Conservation (phyloP, 1,284 basidiomycete species). For the Heimioporus retisporus region DNA sequence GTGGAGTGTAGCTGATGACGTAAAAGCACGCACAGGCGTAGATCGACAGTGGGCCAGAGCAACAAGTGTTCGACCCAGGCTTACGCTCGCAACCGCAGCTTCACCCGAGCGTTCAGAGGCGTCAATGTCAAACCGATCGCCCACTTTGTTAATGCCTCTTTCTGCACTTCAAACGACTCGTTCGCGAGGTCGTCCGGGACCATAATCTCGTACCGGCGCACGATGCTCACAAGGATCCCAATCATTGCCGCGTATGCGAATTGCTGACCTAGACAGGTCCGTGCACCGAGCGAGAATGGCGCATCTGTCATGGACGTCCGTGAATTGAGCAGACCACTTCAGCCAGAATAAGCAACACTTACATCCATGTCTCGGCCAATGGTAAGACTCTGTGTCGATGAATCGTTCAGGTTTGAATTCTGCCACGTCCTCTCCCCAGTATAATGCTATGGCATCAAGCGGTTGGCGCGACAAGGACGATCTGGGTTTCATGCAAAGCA, state of each 20-base stretch:
- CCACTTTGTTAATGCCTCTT: conserved; percentile 42
- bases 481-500: neutral
- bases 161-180: conserved; percentile 38
- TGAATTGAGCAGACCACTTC: neutral
- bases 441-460: conserved; percentile 33
- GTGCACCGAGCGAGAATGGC: conserved; percentile 51
- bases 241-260: conserved; percentile 42
- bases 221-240: conserved; percentile 41
- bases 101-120: conserved; percentile 38
- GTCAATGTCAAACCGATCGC: conserved; percentile 41
- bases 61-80: neutral
- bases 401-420: conserved; percentile 60
- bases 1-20: too few relatives aligned
- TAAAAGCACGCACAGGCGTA: too few relatives aligned
- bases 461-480: neutral
- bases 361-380: conserved; percentile 51
- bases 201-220: conserved; percentile 40
- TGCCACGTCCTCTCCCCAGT: conserved; percentile 56
- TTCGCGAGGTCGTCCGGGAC: conserved; percentile 46
- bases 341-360: neutral
- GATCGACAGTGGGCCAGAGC: neutral
- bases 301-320: conserved; percentile 31
- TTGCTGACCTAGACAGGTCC: conserved; percentile 53
- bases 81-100: conserved; percentile 29
- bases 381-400: conserved; percentile 50